Base-by-base conservation (phyloP, 2,329 filamentous ascomycete species). In the Diplocarpon rosae region DNA sequence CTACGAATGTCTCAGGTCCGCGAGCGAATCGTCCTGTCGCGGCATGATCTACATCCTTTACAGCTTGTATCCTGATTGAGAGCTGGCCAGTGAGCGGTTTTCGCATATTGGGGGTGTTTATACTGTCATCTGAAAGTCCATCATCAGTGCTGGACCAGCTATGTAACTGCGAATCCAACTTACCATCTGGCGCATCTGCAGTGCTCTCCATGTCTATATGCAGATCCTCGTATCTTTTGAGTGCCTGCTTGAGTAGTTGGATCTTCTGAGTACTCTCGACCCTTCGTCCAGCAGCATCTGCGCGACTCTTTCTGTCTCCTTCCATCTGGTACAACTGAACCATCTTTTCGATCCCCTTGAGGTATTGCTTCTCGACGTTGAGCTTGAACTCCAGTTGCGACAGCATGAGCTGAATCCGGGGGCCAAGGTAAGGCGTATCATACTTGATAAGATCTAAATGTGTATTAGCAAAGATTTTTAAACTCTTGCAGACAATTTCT, bases 341-440 rank as follows among this genome's bases (percentile, higher is more conserved):
- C 92, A 98, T 96, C 70, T 98, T 98, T 66, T 98, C 92, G 56
- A 98, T 92, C 50, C 92, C 92, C 61, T 94, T 93, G 54, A 96
- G 88, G 66, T 98, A 98, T 67, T 98, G 92, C 63, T 95, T 94
- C 65, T 98, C 92, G 24, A 98, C 92, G 55, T 92, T 95, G 50
- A 98, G 76, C 69, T 98, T 98, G 71, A 98, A 98, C 66, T 96
- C 88, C 52, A 98, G 82, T 65, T 98, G 92, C 38, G 92, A 94
- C 60, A 98, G 72, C 92, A 98, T 98, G 60, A 96, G 84, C 69
- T 98, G 92, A 60, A 98, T 98, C 56, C 93, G 88, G 49, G 92
- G 90, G 29, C 92, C 92, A 51, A 98, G 80, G 63, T 95, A 86
- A 14, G 85, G 85, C 28, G 89, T 95, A 63, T 98, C 92, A 67